phyloP scores from a whole-genome alignment of 805 yeast genomes.

The Candida dendrica region DNA sequence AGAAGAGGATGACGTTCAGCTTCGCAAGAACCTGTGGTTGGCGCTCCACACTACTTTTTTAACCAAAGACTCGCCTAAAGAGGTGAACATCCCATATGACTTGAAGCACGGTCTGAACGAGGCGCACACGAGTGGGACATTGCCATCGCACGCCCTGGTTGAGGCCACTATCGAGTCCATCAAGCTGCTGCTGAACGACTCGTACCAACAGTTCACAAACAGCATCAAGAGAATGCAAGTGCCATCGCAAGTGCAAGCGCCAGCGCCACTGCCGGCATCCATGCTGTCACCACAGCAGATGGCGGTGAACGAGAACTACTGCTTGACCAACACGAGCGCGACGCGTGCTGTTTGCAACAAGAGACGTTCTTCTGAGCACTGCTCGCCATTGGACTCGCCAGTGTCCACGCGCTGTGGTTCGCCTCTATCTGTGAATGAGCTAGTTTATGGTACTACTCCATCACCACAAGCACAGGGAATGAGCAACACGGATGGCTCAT shows the following conservation, averaged over 20 bases:
- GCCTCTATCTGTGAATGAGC: conserved; percentile 11
- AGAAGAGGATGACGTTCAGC: background rate
- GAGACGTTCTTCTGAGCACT: conserved; percentile 12
- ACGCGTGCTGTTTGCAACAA: background rate
- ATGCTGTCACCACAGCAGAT: background rate
- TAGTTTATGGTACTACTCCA: background rate
- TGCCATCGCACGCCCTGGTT: conserved; percentile 13
- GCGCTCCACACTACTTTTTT: conserved; percentile 31
- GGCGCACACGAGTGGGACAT: conserved; percentile 4
- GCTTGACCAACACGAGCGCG: background rate
- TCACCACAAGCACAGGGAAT: background rate
- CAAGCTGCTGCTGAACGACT: conserved; percentile 17
- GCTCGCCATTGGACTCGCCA: conserved; percentile 14
- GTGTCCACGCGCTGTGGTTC: conserved; percentile 8
- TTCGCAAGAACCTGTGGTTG: conserved; percentile 11
- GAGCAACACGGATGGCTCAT: too few relatives aligned
- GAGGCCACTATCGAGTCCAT: conserved; percentile 13
- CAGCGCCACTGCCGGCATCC: background rate
- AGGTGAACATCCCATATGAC: conserved; percentile 21
- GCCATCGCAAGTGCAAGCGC: background rate
- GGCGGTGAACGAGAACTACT: background rate
- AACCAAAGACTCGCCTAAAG: conserved; percentile 31
- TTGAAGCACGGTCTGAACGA: conserved; percentile 9
- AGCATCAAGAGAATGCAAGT: conserved; percentile 5
- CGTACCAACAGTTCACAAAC: conserved; percentile 15